Base-by-base conservation (phyloP, 1,284 basidiomycete species). In the Vanrija sp. region DNA sequence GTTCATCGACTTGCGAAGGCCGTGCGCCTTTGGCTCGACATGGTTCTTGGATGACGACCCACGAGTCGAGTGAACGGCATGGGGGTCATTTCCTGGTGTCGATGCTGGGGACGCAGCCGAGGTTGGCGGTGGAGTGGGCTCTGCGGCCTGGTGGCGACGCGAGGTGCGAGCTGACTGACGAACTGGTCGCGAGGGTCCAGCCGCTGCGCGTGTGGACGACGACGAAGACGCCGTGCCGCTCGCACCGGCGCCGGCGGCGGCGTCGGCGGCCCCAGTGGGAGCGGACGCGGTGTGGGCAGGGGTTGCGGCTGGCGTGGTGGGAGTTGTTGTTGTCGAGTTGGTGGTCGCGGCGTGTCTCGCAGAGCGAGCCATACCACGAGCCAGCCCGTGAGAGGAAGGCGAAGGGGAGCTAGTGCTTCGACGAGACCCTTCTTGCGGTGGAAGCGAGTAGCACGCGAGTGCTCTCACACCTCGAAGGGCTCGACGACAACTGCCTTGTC, bases 21-120 rank as follows among this genome's bases (percentile, higher is more conserved):
- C 69, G 58, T 74, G 73, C 28, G 66, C 57, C 62, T 72, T 73
- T 8, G 65, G 54, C 49, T 66, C 69, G 29, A 71, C 59, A 25
- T 52, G 38, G 23, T 23, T 47, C 51, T 60, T 55, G 6, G 53
- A 39, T 16, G 43, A 12, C 2, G 34, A 34, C 34, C 34, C 34
- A 12, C 34, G 34, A 34, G 34, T 34, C 34, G 34, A 34, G 10
- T 34, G 34, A 6, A 28, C 7, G 28, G 28, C 6, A 28, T 4
- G 28, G 12, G 34, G 34, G 14, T 34, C 39, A 38, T 29, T 5
- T 23, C 42, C 18, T n/a, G 48, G 18, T n/a, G 40, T 18, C 14
- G 48, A 49, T 2, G 48, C 29, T 14, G 48, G 23, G 16, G 49
- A 18, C 15, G 51, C 34, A 40, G 51, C 6, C 16, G 46, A 28